Base-by-base conservation (phyloP, 164 flowering plant species). In the Akebia trifoliata region DNA sequence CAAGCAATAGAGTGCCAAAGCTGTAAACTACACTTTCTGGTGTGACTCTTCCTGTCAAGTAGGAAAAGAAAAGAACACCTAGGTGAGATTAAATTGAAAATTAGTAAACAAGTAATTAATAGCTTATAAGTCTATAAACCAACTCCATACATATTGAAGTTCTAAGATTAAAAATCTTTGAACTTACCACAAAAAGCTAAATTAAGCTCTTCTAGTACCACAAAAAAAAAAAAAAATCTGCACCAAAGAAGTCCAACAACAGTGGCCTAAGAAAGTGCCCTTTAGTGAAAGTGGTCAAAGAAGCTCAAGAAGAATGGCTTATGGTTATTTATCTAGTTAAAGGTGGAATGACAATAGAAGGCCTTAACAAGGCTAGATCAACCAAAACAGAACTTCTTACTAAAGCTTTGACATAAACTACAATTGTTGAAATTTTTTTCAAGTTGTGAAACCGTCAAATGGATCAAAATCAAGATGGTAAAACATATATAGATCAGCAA, bases 1-100 rank as follows among this genome's bases (percentile, higher is more conserved):
- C 97, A 14, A 90, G 81, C 80, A 90, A 62, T 63, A 90, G 42
- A 34, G 97, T 90, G 35, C 97, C 97, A 63, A 84, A 90, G 78
- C 97, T 90, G 77, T 83, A 87, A 39, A 87, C 77, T 26, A 87
- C 97, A 77, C 97, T 90, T 61, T 90, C 97, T 48, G 74, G 69
- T 25, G 86, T 87, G 63, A 90, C 92, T 73, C 92, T 81, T 48
- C 97, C 97, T 90, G 86, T n/a, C 8, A 5, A 47, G 14, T 17
- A 5, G 15, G 31, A 25, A 29, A n/a, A n/a, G n/a, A n/a, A n/a
- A n/a, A n/a, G n/a, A n/a, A n/a, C n/a, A n/a, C n/a, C n/a, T n/a
- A n/a, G n/a, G n/a, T n/a, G n/a, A n/a, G n/a, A n/a, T n/a, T n/a
- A n/a, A n/a, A n/a, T n/a, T n/a, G n/a, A n/a, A n/a, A n/a, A n/a